Percentiles rank a stretch among this genome's conserved stretches.
Conservation (phyloP, 441 rosid genomes). For the Dalechampia spathulata region DNA sequence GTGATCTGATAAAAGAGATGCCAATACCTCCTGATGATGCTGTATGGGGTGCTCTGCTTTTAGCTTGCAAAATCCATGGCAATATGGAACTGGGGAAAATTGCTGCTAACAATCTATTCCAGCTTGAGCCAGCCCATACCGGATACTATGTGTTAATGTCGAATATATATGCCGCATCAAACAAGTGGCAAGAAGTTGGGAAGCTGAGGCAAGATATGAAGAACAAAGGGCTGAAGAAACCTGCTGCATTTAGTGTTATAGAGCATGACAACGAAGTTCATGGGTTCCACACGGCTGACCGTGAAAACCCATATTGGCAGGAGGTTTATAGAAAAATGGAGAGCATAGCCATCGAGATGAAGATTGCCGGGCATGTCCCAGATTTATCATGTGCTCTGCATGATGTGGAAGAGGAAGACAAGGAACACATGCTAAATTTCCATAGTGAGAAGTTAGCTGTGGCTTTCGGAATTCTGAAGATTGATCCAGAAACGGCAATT, state of each 20-base stretch:
- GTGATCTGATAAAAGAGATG: conserved; percentile 39
- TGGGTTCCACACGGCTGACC: conserved; percentile 48
- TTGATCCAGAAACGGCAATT: conserved; percentile 16
- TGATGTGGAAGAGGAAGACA: conserved; percentile 45
- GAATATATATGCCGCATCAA: conserved; percentile 43
- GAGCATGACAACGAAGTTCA: conserved; percentile 28
- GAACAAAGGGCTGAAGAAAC: conserved; percentile 41
- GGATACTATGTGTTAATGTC: conserved; percentile 50
- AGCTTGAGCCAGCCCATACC: conserved; percentile 40
- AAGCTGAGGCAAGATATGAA: conserved; percentile 37
- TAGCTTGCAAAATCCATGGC: conserved; percentile 60
- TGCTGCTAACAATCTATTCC: conserved; percentile 39
- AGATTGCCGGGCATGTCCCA: conserved; percentile 35
- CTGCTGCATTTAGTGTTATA: conserved; percentile 41
- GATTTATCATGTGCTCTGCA: conserved; percentile 42
- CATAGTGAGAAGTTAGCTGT: conserved; percentile 56
- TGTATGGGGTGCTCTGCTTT: conserved; percentile 58
- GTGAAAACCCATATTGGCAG: conserved; percentile 24
- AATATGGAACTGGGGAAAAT: conserved; percentile 38
- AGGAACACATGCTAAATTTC: conserved; percentile 30
- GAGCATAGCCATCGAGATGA: conserved; percentile 28
- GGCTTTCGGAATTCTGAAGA: conserved; percentile 36
- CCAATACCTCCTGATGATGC: conserved; percentile 33
- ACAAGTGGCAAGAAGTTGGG: conserved; percentile 47
- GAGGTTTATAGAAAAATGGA: conserved; percentile 31